A percentile compares a stretch with the other conserved stretches of the same genome.
Conservation (phyloP, 179 eudicot species). For the Actinidia arguta region DNA sequence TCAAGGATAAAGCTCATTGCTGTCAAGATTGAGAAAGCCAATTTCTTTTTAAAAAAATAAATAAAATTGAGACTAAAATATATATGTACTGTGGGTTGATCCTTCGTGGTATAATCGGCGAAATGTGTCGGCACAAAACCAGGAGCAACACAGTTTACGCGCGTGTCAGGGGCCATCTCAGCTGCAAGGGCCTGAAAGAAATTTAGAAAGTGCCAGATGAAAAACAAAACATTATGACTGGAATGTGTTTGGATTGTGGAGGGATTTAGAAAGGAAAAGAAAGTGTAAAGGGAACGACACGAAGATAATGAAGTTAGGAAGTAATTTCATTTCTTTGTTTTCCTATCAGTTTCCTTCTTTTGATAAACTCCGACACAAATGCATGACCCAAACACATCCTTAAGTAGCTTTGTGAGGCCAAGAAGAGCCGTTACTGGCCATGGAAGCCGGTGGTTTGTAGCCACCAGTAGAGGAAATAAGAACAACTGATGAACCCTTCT, state of each 20-base stretch:
- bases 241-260: too few species aligned
- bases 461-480: conserved; percentile 78
- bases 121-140: conserved; percentile 64
- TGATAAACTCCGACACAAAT: too few species aligned
- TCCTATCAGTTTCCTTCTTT: too few species aligned
- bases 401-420: conserved; percentile 88
- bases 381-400: conserved; percentile 32
- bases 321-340: too few species aligned
- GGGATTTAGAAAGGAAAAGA: too few species aligned
- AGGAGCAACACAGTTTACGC: conserved; percentile 66
- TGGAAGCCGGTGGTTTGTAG: conserved; percentile 55
- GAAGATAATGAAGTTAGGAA: too few species aligned
- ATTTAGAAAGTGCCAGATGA: background rate
- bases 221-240: background rate
- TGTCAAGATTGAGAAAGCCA: background rate
- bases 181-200: conserved; percentile 52
- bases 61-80: background rate
- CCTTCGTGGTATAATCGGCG: conserved; percentile 51
- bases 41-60: too few species aligned
- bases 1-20: background rate
- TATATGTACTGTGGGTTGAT: conserved; percentile 59
- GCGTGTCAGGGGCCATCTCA: conserved; percentile 58
- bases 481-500: conserved; percentile 73
- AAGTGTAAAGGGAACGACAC: too few species aligned
- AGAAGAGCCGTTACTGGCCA: conserved; percentile 91